phyloP scores from a whole-genome alignment of 2,329 filamentous ascomycete genomes.

The Paracorniculantispora psalliotae region DNA sequence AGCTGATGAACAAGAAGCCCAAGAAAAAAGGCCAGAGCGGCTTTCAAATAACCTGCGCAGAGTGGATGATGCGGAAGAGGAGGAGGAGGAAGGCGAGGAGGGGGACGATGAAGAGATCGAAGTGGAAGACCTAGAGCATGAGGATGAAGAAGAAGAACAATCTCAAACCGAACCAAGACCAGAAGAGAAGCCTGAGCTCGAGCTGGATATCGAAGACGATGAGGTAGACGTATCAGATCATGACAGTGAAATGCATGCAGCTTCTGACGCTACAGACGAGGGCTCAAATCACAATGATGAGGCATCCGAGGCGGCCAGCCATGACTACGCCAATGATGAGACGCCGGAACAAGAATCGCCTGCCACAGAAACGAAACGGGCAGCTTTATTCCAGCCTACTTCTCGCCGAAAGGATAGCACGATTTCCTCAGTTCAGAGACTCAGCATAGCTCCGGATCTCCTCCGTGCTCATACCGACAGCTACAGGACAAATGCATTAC shows the following conservation, averaged over 20 bases:
- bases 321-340: constrained; percentile 42
- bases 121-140: no score
- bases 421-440: not conserved
- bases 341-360: constrained; percentile 27
- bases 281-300: constrained; percentile 12
- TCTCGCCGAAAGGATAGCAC: constrained; percentile 9
- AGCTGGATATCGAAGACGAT: not conserved
- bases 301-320: constrained; percentile 10
- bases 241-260: not conserved
- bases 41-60: not conserved
- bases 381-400: not conserved
- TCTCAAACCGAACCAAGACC: not conserved
- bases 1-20: not conserved
- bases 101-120: constrained; percentile 19
- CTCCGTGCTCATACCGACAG: not conserved
- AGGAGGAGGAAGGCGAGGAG: constrained; percentile 1
- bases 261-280: constrained; percentile 13
- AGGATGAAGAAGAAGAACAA: not conserved
- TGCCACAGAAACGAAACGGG: not conserved
- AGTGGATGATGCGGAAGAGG: constrained; percentile 8
- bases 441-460: not conserved
- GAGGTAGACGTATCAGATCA: not conserved
- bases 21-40: not conserved
- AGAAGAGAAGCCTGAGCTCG: not conserved
- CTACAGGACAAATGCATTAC: not conserved